Evolutionary conservation across 2,329 filamentous ascomycete genomes (phyloP), one percentile per base, ranked within the genome.

Genomic region (Fusarium aywerte): DNA sequence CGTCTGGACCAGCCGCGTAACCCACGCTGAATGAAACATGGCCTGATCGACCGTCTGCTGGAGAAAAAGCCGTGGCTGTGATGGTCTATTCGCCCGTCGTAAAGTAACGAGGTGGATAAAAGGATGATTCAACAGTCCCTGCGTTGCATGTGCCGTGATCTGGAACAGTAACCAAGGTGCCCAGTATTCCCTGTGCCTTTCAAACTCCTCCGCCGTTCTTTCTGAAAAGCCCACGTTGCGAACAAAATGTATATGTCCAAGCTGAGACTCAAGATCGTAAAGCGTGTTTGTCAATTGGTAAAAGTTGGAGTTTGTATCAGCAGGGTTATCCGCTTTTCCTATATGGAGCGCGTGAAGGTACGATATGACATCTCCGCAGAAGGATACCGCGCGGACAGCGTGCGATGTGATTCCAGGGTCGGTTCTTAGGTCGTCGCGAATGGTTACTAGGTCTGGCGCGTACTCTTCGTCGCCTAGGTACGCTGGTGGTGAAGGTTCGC

Each of bases 11-110:
- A 72, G 35, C 2, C 68, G 42, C 0, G 59, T 55, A 7, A 72
- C 70, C 70, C 69, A 72, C 1, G 60, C 62, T 9, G 65, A 70
- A 27, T 72, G 68, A n/a, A 69, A 72, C 45, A 72, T 57, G 1
- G 70, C 70, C 3, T 72, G 69, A 5, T 72, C 69, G 1, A 72
- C 68, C 1, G 69, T 71, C 11, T 67, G 58, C 8, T 72, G 69
- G 0, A 72, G 20, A 18, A 72, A 72, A 0, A 71, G 20, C 1
- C 69, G 52, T 0, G 70, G 69, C 2, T 69, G 70, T 11, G 62
- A 65, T 0, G 66, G 53, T 3, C 62, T 50, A 15, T 58, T 67
- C 0, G 43, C 57, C 15, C 52, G 45, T n/a, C 65, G 59, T 1
- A 69, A 38, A 0, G 63, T 66, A 0, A 71, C 65, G 1, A 72